phyloP scores from a whole-genome alignment of 495 filamentous ascomycete genomes.

The Aspergillus carlsbadensis region DNA sequence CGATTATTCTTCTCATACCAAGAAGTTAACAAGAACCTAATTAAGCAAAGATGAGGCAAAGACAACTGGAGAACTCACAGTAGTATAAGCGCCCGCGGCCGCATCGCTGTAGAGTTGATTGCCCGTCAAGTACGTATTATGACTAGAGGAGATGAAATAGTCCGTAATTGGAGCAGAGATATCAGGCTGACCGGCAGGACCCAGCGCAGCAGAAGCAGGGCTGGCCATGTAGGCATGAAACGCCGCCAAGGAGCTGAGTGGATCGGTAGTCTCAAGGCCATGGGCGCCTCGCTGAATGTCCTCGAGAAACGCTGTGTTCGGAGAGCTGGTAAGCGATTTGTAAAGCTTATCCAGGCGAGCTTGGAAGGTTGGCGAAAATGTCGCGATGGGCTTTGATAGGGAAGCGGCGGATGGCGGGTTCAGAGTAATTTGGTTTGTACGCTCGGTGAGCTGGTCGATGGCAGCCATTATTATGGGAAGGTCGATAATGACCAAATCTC shows the following conservation, averaged over 20 bases:
- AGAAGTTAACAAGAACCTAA: too few relatives aligned
- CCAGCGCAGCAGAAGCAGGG: constrained; percentile 44
- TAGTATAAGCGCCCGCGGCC: constrained; percentile 78
- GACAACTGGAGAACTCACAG: constrained; percentile 48
- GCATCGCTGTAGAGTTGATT: constrained; percentile 87
- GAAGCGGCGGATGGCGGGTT: constrained; percentile 2
- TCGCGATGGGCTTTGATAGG: constrained; percentile 13
- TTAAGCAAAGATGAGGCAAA: not conserved
- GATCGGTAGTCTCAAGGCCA: constrained; percentile 11
- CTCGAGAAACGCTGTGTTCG: constrained; percentile 21
- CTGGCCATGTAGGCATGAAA: constrained; percentile 65
- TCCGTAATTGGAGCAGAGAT: constrained; percentile 69
- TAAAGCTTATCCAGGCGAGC: constrained; percentile 36
- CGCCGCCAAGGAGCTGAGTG: constrained; percentile 40
- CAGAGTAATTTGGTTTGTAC: constrained; percentile 14
- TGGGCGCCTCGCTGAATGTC: constrained; percentile 28
- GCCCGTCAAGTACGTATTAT: constrained; percentile 92
- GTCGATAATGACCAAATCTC: not conserved
- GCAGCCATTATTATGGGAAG: not conserved
- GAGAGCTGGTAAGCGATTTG: constrained; percentile 19
- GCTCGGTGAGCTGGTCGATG: constrained; percentile 14
- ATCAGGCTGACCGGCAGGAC: constrained; percentile 42
- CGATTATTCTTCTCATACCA: not conserved
- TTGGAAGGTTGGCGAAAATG: constrained; percentile 31
- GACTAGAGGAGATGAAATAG: constrained; percentile 90